These are phyloP conservation scores for Epichloe brachyelytri DNA, from an alignment of 2,329 filamentous ascomycete genomes.

Conservation along the genomic window DNA sequence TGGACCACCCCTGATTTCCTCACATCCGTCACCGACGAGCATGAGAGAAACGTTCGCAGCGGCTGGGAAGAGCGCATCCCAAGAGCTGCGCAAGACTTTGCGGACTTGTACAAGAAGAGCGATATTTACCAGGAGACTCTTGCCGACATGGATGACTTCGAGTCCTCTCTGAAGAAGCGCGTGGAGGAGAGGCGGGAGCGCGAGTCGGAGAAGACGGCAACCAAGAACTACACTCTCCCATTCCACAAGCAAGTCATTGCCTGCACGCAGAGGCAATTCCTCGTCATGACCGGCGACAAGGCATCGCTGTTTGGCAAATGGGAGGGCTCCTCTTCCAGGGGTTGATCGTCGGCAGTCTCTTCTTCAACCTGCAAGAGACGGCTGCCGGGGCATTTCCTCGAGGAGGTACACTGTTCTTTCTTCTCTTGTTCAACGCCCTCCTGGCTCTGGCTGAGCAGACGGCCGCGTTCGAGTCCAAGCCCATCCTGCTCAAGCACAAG, in stretches of 20 bases:
- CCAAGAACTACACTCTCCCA: slow-evolving; percentile 64
- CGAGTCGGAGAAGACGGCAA: slow-evolving; percentile 54
- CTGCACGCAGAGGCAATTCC: slow-evolving; percentile 62
- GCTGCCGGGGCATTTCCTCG: slow-evolving; percentile 51
- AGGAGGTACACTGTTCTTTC: slow-evolving; percentile 35
- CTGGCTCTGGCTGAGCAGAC: slow-evolving; percentile 66
- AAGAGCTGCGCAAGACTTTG: slow-evolving; percentile 55
- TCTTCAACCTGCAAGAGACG: slow-evolving; percentile 51
- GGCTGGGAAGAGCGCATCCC: slow-evolving; percentile 56
- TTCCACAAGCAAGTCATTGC: slow-evolving; percentile 60
- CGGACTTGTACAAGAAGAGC: slow-evolving; percentile 50
- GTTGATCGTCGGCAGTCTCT: slow-evolving; percentile 67
- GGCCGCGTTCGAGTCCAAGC: slow-evolving; percentile 46
- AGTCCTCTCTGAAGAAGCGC: slow-evolving; percentile 44
- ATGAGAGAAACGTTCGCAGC: slow-evolving; percentile 53
- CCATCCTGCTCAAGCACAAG: slow-evolving; percentile 58
- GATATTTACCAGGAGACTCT: slow-evolving; percentile 45
- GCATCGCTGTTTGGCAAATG: slow-evolving; percentile 67
- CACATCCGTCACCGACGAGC: slow-evolving; percentile 64
- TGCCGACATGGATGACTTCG: slow-evolving; percentile 48
- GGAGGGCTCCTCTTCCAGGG: slow-evolving; percentile 61
- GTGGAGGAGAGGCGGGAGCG: slow-evolving; percentile 33
- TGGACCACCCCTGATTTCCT: slow-evolving; percentile 66
- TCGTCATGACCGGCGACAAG: slow-evolving; percentile 64
- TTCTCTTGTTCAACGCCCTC: slow-evolving; percentile 43